Percentiles rank a stretch among this genome's conserved stretches.
Evolutionary conservation across 2,329 filamentous ascomycete species (phyloP).

Genomic region (Neoascochyta sp.): DNA sequence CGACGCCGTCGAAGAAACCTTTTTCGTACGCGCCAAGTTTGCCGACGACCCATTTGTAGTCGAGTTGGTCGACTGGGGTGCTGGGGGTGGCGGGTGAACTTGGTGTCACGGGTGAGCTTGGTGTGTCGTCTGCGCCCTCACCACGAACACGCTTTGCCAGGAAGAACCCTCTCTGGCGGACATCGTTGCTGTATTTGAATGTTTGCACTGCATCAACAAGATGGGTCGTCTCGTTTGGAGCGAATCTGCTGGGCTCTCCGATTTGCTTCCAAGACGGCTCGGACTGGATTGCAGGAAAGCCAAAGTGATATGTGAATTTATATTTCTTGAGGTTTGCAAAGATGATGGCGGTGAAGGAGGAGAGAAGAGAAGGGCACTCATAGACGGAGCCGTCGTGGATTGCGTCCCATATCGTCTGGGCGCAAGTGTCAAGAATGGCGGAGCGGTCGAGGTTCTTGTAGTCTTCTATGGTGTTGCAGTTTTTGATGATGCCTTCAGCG

Average conservation of each 20-base stretch:
- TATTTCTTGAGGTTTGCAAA: slow-evolving; percentile 98
- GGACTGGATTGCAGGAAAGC: slow-evolving; percentile 88
- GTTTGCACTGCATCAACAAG: slow-evolving; percentile 81
- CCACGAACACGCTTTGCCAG: slow-evolving; percentile 71
- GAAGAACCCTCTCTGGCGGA: slow-evolving; percentile 89
- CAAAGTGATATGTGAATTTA: slow-evolving; percentile 97
- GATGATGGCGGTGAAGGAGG: slow-evolving; percentile 83
- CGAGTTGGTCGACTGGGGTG: slow-evolving; percentile 53
- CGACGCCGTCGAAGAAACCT: slow-evolving; percentile 76
- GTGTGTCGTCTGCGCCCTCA: slow-evolving; percentile 24
- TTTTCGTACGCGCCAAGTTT: slow-evolving; percentile 74
- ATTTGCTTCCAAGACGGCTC: slow-evolving; percentile 70
- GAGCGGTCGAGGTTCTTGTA: slow-evolving; percentile 81
- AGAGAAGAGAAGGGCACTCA: slow-evolving; percentile 84
- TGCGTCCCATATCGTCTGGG: slow-evolving; percentile 91
- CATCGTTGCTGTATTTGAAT: slow-evolving; percentile 79
- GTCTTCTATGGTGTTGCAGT: slow-evolving; percentile 93
- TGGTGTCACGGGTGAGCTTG: too few relatives aligned
- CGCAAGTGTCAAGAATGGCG: slow-evolving; percentile 73
- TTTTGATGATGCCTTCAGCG: slow-evolving; percentile 90
- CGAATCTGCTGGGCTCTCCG: slow-evolving; percentile 48
- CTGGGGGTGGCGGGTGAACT: too few relatives aligned
- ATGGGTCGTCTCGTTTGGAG: slow-evolving; percentile 66
- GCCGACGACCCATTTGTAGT: slow-evolving; percentile 73
- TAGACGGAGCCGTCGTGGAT: slow-evolving; percentile 96